Evolutionary conservation across 768 basidiomycete genomes (phyloP).

Genomic region (Trametes cubensis): DNA sequence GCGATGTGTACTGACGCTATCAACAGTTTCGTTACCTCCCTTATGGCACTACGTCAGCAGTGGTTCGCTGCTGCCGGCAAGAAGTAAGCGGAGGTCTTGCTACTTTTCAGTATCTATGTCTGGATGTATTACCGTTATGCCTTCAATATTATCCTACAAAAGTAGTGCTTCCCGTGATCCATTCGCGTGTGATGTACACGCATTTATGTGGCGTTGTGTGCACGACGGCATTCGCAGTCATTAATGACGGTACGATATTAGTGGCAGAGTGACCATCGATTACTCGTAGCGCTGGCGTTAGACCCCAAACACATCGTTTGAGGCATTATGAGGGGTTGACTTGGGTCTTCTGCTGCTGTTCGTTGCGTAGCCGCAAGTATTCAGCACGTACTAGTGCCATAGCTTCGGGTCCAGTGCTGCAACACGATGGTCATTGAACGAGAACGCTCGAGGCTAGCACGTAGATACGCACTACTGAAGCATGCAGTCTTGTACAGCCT

Average conservation of each 20-base stretch:
- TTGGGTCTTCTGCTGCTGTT: constrained; percentile 27
- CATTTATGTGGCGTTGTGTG: background rate
- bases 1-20: constrained; percentile 10
- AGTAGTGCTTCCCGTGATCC: background rate
- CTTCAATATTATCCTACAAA: background rate
- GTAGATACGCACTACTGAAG: constrained; percentile 63
- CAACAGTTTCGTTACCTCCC: constrained; percentile 67
- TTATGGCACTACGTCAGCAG: constrained; percentile 69
- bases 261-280: too few species aligned
- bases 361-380: constrained; percentile 68
- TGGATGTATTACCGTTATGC: constrained; percentile 8
- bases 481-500: constrained; percentile 77
- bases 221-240: background rate
- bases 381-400: constrained; percentile 75
- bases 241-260: too few species aligned
- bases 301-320: background rate
- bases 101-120: background rate
- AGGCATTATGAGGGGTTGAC: constrained; percentile 15
- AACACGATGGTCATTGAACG: background rate
- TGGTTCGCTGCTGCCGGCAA: constrained; percentile 56
- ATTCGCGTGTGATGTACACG: background rate
- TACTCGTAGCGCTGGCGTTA: too few species aligned
- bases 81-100: constrained; percentile 12
- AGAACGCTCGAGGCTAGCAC: background rate
- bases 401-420: constrained; percentile 71